Conservation (phyloP, 352 stramenopile species). For the Pythium dissimile region DNA sequence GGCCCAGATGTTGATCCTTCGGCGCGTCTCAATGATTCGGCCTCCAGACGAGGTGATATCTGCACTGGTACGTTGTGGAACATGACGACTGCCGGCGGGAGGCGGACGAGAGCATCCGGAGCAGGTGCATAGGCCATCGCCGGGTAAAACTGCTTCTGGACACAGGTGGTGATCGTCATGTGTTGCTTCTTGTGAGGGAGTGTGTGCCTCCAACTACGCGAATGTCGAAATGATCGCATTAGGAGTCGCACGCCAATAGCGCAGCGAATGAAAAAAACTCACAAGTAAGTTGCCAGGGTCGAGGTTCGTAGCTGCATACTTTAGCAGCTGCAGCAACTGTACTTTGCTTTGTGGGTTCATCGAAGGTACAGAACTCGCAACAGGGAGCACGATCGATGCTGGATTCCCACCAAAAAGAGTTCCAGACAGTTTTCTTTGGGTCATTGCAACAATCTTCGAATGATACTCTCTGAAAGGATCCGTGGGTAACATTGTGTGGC, state of each 20-base stretch:
- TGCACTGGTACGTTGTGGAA: neutral
- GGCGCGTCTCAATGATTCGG: conserved; percentile 6
- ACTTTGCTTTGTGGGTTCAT: too few relatives aligned
- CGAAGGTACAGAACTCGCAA: too few relatives aligned
- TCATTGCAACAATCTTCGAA: too few relatives aligned
- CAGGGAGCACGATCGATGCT: too few relatives aligned
- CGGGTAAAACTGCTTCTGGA: conserved; percentile 5
- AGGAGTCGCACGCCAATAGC: neutral
- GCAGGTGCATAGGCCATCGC: neutral
- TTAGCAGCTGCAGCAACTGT: too few relatives aligned
- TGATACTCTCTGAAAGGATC: too few relatives aligned
- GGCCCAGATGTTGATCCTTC: conserved; percentile 25
- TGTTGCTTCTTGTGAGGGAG: neutral
- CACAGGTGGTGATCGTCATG: conserved; percentile 8
- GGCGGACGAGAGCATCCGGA: neutral
- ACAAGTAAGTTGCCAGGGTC: too few relatives aligned
- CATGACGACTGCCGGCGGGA: conserved; percentile 10
- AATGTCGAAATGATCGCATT: neutral
- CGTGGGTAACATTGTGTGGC: too few relatives aligned
- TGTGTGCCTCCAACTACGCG: neutral
- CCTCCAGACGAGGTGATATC: neutral
- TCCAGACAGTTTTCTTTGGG: too few relatives aligned
- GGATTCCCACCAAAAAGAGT: too few relatives aligned
- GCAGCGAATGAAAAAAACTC: too few relatives aligned
- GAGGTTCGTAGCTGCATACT: too few relatives aligned